Conservation (phyloP, 2,329 filamentous ascomycete species). For the Clarireedia monteithiana region DNA sequence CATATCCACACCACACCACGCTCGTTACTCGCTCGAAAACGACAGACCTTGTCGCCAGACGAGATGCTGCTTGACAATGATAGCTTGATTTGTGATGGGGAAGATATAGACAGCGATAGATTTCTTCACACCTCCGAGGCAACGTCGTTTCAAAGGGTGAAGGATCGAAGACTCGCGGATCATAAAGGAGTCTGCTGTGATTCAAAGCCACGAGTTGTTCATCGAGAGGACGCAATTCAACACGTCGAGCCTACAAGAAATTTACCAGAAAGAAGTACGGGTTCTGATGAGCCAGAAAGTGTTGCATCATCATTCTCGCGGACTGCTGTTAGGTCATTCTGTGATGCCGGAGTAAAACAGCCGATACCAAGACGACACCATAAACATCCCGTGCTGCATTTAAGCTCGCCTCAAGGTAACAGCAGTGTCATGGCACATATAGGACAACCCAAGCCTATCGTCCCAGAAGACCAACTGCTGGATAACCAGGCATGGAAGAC, state of each 20-base stretch:
- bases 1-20: background rate
- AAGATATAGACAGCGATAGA: background rate
- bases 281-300: background rate
- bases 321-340: background rate
- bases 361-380: background rate
- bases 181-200: background rate
- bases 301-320: background rate
- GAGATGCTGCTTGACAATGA: constrained; percentile 26
- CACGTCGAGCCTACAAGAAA: background rate
- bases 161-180: background rate
- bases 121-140: background rate
- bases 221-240: background rate
- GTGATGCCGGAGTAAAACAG: background rate
- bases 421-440: constrained; percentile 23
- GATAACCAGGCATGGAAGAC: constrained; percentile 26
- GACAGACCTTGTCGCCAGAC: constrained; percentile 19
- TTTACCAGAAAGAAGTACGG: background rate
- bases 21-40: background rate
- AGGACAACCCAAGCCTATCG: constrained; percentile 12
- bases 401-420: constrained; percentile 14
- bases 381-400: constrained; percentile 15
- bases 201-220: background rate
- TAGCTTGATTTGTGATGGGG: background rate
- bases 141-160: background rate
- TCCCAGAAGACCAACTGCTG: constrained; percentile 19